Base-by-base conservation (phyloP, 495 filamentous ascomycete species). In the Lindgomyces ingoldianus region DNA sequence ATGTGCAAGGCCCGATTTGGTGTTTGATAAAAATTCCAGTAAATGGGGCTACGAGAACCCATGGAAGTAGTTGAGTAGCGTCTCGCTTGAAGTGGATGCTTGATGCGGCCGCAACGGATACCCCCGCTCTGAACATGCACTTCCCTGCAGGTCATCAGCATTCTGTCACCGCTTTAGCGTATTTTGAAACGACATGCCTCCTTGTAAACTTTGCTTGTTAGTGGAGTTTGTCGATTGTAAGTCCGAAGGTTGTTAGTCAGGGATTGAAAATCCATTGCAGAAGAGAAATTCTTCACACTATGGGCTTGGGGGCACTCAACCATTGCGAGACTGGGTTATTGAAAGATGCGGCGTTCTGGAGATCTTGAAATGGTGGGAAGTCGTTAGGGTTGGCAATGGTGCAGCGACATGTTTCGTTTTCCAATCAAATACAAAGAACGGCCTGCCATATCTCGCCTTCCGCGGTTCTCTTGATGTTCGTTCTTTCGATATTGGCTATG, bases 101-200 rank as follows among this genome's bases (percentile, higher is more conserved):
- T n/a, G n/a, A 29, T 39, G 33, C 33, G 33, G 33, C 33, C 33
- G 33, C n/a, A 39, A 14, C 48, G 12, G 48, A 8, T 27, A 22
- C 25, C 19, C 48, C 48, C 18, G 18, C 48, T 52, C 48, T 52
- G 21, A 52, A 22, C 48, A 52, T 52, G 54, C 41, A 4, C 16
- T 10, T 11, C 8, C 4, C 19, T 51, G 47, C 49, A 50, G 57
- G 29, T 63, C 52, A 49, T 63, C 60, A 63, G 51, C 60, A 39
- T 30, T 63, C 55, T 24, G 60, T 63, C 60, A 63, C 50, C 60
- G 2, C 51, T n/a, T 39, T 6, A n/a, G n/a, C n/a, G 33, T 39
- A 39, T 39, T 6, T 14, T 39, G 6, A 14, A 39, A 39, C 14
- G 33, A 6, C 33, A 39, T 39, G 33, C 14, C 14, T 6, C 33